Conservation (phyloP, 768 basidiomycete genomes). For the Omphalotus guepiniiformis region DNA sequence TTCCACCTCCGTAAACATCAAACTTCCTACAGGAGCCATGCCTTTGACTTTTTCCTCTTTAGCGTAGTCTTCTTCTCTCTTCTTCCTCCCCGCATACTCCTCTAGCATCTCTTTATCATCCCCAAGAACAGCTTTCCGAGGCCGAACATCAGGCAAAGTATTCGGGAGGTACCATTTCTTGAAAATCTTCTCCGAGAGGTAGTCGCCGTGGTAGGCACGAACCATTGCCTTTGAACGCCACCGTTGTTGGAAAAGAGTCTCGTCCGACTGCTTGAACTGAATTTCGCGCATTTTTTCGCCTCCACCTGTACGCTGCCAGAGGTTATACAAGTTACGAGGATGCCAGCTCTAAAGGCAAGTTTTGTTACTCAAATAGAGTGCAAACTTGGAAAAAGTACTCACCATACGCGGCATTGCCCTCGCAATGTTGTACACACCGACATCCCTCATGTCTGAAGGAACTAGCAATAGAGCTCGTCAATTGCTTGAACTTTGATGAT, state of each 20-base stretch:
- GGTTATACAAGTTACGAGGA: constrained; percentile 83
- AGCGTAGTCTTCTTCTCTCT: constrained; percentile 44
- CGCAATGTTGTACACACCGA: constrained; percentile 30
- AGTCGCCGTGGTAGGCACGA: constrained; percentile 94
- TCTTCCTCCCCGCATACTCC: constrained; percentile 56
- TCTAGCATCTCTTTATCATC: constrained; percentile 45
- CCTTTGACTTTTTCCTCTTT: constrained; percentile 55
- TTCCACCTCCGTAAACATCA: constrained; percentile 97
- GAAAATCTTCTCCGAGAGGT: constrained; percentile 88
- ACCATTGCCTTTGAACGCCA: constrained; percentile 85
- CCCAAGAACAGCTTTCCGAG: constrained; percentile 39
- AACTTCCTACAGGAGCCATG: constrained; percentile 85
- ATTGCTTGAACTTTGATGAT: too few species aligned
- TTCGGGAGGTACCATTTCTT: constrained; percentile 92
- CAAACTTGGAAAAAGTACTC: constrained; percentile 12
- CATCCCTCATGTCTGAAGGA: constrained; percentile 46
- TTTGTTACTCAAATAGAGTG: not conserved
- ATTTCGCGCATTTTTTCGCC: constrained; percentile 46
- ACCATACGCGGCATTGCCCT: constrained; percentile 82
- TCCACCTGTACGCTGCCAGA: constrained; percentile 68
- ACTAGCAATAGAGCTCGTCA: too few species aligned
- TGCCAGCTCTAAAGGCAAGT: constrained; percentile 70
- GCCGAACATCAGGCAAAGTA: constrained; percentile 82
- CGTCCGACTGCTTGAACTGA: constrained; percentile 49
- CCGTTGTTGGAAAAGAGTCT: constrained; percentile 85